Conservation (phyloP, 1,139 yeast genomes). For the Suhomyces chickasaworum region DNA sequence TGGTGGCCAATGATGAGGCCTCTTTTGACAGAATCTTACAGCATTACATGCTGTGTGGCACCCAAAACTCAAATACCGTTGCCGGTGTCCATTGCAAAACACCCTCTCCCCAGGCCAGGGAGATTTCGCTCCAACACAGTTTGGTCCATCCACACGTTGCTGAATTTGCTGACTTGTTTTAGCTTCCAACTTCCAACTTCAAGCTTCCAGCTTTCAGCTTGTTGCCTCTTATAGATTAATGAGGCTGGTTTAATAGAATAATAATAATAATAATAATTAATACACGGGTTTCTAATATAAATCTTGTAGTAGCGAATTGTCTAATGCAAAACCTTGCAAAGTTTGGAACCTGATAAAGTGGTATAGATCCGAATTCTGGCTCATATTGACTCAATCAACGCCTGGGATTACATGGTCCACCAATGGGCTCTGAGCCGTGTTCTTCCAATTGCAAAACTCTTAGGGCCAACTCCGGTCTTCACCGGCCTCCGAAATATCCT, state of each 20-base stretch:
- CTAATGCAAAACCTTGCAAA: too few relatives aligned
- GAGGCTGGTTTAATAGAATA: slow-evolving; percentile 9
- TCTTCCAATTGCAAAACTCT: too few relatives aligned
- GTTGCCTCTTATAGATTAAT: slow-evolving; percentile 4
- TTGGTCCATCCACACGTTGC: slow-evolving; percentile 50
- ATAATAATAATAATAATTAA: slow-evolving; percentile 8
- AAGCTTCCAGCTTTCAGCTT: too few relatives aligned
- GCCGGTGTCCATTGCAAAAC: slow-evolving; percentile 14
- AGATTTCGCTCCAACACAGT: slow-evolving; percentile 12
- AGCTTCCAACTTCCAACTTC: too few relatives aligned
- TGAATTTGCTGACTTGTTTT: slow-evolving; percentile 51
- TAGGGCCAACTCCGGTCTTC: too few relatives aligned
- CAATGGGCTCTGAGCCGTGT: too few relatives aligned
- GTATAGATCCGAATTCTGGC: too few relatives aligned
- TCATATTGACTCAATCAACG: too few relatives aligned
- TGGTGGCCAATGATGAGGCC: slow-evolving; percentile 52
- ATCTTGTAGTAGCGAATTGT: too few relatives aligned
- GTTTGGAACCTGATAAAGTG: too few relatives aligned
- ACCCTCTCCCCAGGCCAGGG: slow-evolving; percentile 5
- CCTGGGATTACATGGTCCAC: too few relatives aligned
- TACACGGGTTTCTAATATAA: not conserved
- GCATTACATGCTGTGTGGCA: slow-evolving; percentile 44
- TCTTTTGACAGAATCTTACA: slow-evolving; percentile 47
- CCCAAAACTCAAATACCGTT: slow-evolving; percentile 28
- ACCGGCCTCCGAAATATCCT: too few relatives aligned